Base-by-base conservation (phyloP, 257 asterid genomes). In the Galeopsis tetrahit region DNA sequence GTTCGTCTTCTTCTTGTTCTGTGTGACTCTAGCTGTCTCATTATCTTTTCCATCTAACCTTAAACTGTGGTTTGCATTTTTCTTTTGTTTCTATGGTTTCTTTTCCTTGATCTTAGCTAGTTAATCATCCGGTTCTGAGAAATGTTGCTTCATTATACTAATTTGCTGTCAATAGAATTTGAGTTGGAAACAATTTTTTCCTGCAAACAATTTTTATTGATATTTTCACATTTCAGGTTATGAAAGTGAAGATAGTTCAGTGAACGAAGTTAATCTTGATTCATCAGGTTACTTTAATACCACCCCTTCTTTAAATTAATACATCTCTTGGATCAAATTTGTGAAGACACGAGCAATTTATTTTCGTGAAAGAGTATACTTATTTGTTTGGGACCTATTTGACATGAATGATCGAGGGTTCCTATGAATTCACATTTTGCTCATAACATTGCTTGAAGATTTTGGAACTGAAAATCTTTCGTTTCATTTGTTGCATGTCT, bases 161-260 rank as follows among this genome's bases (percentile, higher is more conserved):
- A 28, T 46, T 66, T 42, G 8, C 39, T 40, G 46, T 40, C 10
- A 40, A 40, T 40, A 40, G 11, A 40, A 33, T 43, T 46, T 33
- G 55, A 63, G 36, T 71, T 66, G 31, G 74, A 61, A 33, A 63
- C 39, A 21, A 7, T 55, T 42, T 34, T 2, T 64, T 35, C 61
- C 35, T 55, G 76, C 31, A 38, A 4, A 52, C 71, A 43, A 44
- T 15, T 58, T 4, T 66, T 84, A 9, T 65, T 53, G 6, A 11
- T 59, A 39, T 75, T 72, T 40, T 51, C 10, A 53, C 39, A n/a
- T 58, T 73, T 74, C 88, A 95, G 99, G 99, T 69, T 91, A 92
- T 77, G 93, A 89, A 80, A 94, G 95, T 71, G 99, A 91, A 81
- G 90, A 88, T 74, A 88, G 97, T 81, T 94, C 98, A 15, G 88